A percentile compares a stretch with the other conserved stretches of the same genome.
Conservation (phyloP, 169 alveolate genomes). For the Plasmodium knowlesi region DNA sequence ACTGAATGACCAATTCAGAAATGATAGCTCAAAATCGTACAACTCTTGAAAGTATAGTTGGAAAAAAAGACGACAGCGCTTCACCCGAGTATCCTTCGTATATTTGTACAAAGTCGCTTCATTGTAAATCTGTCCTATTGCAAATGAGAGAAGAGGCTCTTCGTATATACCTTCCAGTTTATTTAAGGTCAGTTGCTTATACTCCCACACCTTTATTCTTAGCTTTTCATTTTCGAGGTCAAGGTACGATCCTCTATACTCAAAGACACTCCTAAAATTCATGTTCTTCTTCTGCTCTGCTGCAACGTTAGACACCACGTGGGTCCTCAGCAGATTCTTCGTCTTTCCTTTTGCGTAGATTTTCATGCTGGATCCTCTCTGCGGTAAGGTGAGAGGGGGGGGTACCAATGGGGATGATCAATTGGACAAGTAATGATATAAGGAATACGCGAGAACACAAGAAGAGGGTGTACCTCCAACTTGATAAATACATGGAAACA, state of each 20-base stretch:
- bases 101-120: conserved; percentile 82
- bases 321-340: conserved; percentile 86
- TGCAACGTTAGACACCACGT: conserved; percentile 83
- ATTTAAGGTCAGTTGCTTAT: conserved; percentile 83
- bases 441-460: not conserved
- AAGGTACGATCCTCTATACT: conserved; percentile 87
- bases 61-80: conserved; percentile 80
- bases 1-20: conserved; percentile 78
- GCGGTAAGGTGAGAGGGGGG: not conserved
- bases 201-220: conserved; percentile 87
- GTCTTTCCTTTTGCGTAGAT: conserved; percentile 84
- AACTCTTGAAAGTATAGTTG: conserved; percentile 84
- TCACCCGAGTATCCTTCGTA: conserved; percentile 76
- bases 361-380: conserved; percentile 79
- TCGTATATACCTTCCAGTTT: conserved; percentile 87
- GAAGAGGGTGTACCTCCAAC: not conserved
- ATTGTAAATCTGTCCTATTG: conserved; percentile 80
- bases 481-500: not conserved
- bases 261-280: conserved; percentile 85
- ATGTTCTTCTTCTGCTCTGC: conserved; percentile 83
- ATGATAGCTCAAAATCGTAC: conserved; percentile 83
- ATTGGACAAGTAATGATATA: not conserved
- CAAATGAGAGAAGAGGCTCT: conserved; percentile 81
- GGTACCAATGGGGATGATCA: not conserved
- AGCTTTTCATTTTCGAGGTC: conserved; percentile 88